phyloP scores from a whole-genome alignment of 192 early-diverging fungal species.

The Linnemannia zychae region DNA sequence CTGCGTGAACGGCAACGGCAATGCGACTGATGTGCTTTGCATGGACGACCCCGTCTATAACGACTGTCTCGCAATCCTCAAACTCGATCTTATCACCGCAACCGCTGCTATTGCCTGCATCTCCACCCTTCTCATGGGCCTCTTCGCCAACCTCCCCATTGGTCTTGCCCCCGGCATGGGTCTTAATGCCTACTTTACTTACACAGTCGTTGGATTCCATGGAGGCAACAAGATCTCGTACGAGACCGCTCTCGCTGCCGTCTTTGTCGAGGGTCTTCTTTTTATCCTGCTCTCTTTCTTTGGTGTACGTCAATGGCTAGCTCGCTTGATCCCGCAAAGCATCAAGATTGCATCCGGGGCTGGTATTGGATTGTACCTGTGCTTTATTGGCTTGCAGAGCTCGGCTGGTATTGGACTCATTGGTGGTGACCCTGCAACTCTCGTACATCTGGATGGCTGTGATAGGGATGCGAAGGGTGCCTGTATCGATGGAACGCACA shows the following conservation, averaged over 20 bases:
- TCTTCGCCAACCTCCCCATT: conserved; percentile 81
- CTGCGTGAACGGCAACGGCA: conserved; percentile 56
- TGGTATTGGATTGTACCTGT: conserved; percentile 82
- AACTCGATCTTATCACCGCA: conserved; percentile 81
- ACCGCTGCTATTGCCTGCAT: conserved; percentile 77
- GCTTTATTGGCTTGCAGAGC: conserved; percentile 83
- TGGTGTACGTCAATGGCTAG: conserved; percentile 84
- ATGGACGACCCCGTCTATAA: conserved; percentile 66
- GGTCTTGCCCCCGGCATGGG: conserved; percentile 89
- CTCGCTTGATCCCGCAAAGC: conserved; percentile 73
- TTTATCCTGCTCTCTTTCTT: conserved; percentile 79
- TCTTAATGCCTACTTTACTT: conserved; percentile 85
- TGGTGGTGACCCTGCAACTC: conserved; percentile 66
- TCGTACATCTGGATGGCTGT: conserved; percentile 78
- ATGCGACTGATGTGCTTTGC: conserved; percentile 64
- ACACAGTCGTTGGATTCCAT: conserved; percentile 84
- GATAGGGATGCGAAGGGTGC: conserved; percentile 67
- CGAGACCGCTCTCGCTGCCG: conserved; percentile 77
- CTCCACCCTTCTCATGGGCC: conserved; percentile 72
- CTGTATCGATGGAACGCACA: conserved; percentile 65
- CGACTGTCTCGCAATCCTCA: conserved; percentile 69
- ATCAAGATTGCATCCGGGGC: conserved; percentile 79
- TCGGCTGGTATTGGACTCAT: conserved; percentile 86
- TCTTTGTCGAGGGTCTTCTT: conserved; percentile 85
- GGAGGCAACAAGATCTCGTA: conserved; percentile 79